Percentiles rank a stretch among this genome's conserved stretches.
Evolutionary conservation across 768 basidiomycete species (phyloP).

Genomic region (Termitomyces sp.): DNA sequence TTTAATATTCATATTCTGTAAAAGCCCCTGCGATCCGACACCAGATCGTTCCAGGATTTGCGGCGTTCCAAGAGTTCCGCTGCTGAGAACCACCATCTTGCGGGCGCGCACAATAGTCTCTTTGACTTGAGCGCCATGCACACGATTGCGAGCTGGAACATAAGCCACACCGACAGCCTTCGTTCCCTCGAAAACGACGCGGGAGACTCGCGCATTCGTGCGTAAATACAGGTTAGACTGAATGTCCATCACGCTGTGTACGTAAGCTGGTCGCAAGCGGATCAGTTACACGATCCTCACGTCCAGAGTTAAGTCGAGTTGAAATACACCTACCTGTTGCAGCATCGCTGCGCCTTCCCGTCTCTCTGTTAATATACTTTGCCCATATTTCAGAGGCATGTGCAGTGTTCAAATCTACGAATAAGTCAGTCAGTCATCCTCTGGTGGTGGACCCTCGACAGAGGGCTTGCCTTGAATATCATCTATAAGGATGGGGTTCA

Average conservation of each 20-base stretch:
- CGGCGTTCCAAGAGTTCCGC: constrained; percentile 65
- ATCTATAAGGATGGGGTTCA: constrained; percentile 29
- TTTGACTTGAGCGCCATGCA: constrained; percentile 38
- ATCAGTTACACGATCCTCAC: neutral
- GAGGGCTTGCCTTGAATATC: constrained; percentile 47
- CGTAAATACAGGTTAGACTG: constrained; percentile 64
- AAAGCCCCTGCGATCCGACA: constrained; percentile 48
- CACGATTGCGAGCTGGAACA: constrained; percentile 57
- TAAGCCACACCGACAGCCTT: constrained; percentile 71
- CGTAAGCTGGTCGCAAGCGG: constrained; percentile 37
- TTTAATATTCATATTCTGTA: constrained; percentile 54
- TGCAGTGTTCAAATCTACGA: constrained; percentile 47
- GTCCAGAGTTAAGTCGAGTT: neutral
- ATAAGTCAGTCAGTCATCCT: too few species aligned
- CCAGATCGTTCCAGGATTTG: constrained; percentile 73
- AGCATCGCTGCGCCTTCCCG: constrained; percentile 66
- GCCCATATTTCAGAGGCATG: constrained; percentile 71
- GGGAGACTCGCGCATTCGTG: constrained; percentile 58
- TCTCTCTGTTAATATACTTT: constrained; percentile 72
- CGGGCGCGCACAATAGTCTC: constrained; percentile 65
- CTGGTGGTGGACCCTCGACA: too few species aligned
- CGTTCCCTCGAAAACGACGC: constrained; percentile 67
- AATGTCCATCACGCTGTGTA: constrained; percentile 65
- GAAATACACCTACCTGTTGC: constrained; percentile 42
- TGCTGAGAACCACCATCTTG: constrained; percentile 61